These are phyloP conservation scores for Sarocladiaceae sp. DNA, from an alignment of 2,329 filamentous ascomycete species.

Conservation along the genomic window DNA sequence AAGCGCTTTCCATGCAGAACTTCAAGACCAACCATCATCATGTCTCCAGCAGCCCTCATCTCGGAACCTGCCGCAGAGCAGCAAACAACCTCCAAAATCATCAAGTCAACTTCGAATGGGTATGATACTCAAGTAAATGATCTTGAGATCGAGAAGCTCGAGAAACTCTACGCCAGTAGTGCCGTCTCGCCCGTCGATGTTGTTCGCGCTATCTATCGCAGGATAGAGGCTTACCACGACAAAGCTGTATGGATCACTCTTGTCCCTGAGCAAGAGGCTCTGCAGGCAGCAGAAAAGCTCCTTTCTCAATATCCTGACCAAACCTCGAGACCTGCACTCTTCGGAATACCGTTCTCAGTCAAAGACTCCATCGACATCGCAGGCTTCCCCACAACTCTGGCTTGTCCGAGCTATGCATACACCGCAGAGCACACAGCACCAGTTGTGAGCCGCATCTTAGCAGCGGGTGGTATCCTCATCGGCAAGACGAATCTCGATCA, in stretches of 20 bases:
- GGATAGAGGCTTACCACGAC: constrained; percentile 2
- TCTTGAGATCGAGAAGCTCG: background rate
- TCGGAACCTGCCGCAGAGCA: too few relatives aligned
- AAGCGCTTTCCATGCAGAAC: too few relatives aligned
- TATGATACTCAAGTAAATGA: too few relatives aligned
- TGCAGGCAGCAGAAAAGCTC: constrained; percentile 6
- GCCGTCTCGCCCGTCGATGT: constrained; percentile 8
- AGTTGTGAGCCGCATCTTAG: constrained; percentile 41
- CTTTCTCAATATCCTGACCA: background rate
- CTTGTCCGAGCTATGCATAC: constrained; percentile 44
- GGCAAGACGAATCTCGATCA: constrained; percentile 55
- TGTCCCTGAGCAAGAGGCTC: constrained; percentile 10
- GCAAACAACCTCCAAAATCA: too few relatives aligned
- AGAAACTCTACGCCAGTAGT: background rate
- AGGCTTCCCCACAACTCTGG: constrained; percentile 45
- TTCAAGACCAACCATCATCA: too few relatives aligned
- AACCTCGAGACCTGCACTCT: constrained; percentile 28
- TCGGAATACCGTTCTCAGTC: constrained; percentile 51
- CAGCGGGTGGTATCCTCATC: constrained; percentile 49
- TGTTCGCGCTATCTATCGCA: constrained; percentile 5
- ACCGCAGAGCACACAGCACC: constrained; percentile 40
- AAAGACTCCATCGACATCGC: constrained; percentile 54
- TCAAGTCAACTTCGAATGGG: too few relatives aligned
- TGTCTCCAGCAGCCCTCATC: too few relatives aligned
- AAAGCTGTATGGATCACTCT: constrained; percentile 12